These are phyloP conservation scores for Rhizophagus prolifer DNA, from an alignment of 192 early-diverging fungal species.

Conservation along the genomic window DNA sequence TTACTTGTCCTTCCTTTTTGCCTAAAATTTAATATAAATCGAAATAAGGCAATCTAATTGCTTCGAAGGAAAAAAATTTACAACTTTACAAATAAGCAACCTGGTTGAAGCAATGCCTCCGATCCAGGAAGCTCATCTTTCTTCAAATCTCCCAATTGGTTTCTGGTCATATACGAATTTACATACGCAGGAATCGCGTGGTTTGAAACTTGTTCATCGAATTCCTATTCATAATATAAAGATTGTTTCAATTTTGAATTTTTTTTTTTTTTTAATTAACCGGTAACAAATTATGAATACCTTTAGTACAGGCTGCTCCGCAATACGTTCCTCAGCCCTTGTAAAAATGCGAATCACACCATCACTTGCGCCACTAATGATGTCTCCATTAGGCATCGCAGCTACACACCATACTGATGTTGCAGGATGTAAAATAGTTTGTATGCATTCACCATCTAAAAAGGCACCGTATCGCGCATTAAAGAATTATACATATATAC, in stretches of 20 bases:
- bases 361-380: conserved; percentile 83
- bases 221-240: conserved; percentile 36
- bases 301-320: conserved; percentile 43
- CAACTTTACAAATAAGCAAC: conserved; percentile 34
- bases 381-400: conserved; percentile 75
- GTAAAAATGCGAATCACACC: conserved; percentile 82
- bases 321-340: conserved; percentile 57
- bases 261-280: neutral
- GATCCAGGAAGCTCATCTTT: conserved; percentile 75
- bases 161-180: conserved; percentile 35
- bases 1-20: conserved; percentile 78
- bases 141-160: conserved; percentile 82
- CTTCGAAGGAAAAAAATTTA: neutral
- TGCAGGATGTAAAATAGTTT: conserved; percentile 84
- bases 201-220: conserved; percentile 54
- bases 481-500: neutral
- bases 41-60: neutral
- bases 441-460: conserved; percentile 63
- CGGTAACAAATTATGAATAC: conserved; percentile 27
- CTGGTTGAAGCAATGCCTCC: conserved; percentile 69
- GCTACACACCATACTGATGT: conserved; percentile 91
- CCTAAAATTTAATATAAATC: conserved; percentile 39
- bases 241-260: neutral
- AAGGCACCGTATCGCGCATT: neutral
- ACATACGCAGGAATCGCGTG: conserved; percentile 63